phyloP scores from a whole-genome alignment of 768 basidiomycete genomes.

The Terana coerulea region DNA sequence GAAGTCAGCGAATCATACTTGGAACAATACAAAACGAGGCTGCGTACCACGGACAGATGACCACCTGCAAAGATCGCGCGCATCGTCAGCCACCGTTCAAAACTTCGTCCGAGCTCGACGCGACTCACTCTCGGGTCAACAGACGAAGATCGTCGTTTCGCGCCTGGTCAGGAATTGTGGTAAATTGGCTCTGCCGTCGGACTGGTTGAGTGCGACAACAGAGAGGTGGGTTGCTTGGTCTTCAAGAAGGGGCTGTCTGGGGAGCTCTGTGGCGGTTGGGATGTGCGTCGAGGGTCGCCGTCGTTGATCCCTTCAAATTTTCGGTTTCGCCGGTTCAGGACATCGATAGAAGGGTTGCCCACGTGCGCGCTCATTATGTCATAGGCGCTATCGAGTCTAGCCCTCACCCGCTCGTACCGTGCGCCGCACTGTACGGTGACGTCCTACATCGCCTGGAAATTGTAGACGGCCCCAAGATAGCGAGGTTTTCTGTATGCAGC shows the following conservation, averaged over 20 bases:
- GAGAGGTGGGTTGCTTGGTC: conserved; percentile 5
- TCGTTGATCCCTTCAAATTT: conserved; percentile 9
- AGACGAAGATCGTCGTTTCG: conserved; percentile 80
- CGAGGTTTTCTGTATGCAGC: no score
- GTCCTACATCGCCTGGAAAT: no score
- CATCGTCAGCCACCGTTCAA: conserved; percentile 14
- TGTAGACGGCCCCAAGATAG: no score
- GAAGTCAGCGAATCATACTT: neutral
- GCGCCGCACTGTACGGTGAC: no score
- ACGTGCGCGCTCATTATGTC: conserved; percentile 10
- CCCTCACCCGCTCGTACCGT: no score
- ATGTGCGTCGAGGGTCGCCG: neutral
- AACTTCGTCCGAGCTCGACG: conserved; percentile 5
- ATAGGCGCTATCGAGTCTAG: conserved; percentile 1
- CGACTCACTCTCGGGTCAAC: conserved; percentile 69
- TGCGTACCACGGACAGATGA: conserved; percentile 69
- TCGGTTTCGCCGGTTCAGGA: neutral
- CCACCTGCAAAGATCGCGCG: conserved; percentile 48
- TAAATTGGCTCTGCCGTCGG: conserved; percentile 39
- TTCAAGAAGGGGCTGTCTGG: neutral
- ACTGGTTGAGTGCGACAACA: conserved; percentile 24
- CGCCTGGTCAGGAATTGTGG: conserved; percentile 74
- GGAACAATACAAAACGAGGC: neutral
- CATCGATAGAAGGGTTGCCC: conserved; percentile 12
- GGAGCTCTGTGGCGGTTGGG: neutral